Evolutionary conservation across 1,284 basidiomycete species (phyloP).

Genomic region (Flammula alnicola): DNA sequence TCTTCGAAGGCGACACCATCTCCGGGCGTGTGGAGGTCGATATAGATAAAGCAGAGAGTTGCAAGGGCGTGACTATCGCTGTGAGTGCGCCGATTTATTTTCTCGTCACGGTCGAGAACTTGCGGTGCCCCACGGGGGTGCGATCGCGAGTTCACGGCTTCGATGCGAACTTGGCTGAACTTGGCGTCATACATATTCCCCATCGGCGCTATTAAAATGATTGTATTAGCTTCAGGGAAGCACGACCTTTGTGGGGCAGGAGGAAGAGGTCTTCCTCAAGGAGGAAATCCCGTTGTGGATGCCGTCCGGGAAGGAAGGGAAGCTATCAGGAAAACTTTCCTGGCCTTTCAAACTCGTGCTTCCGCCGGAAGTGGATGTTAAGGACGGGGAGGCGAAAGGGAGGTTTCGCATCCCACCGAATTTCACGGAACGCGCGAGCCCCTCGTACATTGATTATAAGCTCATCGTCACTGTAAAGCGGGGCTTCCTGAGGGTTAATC

Average conservation of each 20-base stretch:
- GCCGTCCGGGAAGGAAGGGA: constrained; percentile 30
- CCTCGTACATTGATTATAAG: constrained; percentile 54
- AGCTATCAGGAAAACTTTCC: constrained; percentile 46
- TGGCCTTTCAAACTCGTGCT: constrained; percentile 53
- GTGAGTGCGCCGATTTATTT: constrained; percentile 33
- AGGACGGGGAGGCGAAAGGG: constrained; percentile 29
- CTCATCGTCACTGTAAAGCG: constrained; percentile 51
- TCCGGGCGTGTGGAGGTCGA: constrained; percentile 49
- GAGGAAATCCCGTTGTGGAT: constrained; percentile 44
- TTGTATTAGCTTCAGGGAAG: constrained; percentile 46
- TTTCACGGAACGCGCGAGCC: constrained; percentile 49
- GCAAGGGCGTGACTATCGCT: constrained; percentile 48
- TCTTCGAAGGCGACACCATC: constrained; percentile 48
- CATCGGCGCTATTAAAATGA: no score
- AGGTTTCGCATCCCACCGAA: constrained; percentile 49
- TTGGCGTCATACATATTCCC: no score
- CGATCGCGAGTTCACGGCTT: neutral
- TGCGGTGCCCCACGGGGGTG: neutral
- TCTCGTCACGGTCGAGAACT: neutral
- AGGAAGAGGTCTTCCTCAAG: constrained; percentile 47
- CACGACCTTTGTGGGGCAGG: constrained; percentile 49
- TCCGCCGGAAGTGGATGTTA: constrained; percentile 43
- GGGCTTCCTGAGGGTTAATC: constrained; percentile 45
- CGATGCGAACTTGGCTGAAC: no score
- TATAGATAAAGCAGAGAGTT: constrained; percentile 46